Conservation (phyloP, 257 asterid genomes). For the Phtheirospermum japonicum region DNA sequence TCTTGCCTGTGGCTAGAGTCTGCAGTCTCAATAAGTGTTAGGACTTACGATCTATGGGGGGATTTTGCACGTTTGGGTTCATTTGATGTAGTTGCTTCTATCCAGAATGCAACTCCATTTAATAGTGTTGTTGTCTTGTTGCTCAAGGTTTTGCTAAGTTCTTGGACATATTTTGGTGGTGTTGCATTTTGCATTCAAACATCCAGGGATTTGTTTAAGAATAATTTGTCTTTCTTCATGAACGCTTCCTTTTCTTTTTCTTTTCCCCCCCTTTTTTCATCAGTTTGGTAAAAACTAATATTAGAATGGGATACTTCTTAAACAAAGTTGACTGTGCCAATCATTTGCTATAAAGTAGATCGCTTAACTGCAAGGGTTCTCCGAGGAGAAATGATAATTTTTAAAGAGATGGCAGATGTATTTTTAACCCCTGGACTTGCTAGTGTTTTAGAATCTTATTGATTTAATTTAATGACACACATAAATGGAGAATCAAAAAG, state of each 20-base stretch:
- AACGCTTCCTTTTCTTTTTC: not conserved
- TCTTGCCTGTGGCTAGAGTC: not conserved
- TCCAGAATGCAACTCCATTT: conserved; percentile 9
- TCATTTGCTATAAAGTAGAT: conserved; percentile 13
- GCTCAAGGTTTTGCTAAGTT: conserved; percentile 3
- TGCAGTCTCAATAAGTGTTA: not conserved
- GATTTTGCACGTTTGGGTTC: not conserved
- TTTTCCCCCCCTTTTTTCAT: too few relatives aligned
- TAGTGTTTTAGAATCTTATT: conserved; percentile 4
- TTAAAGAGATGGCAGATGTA: conserved; percentile 6
- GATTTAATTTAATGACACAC: not conserved
- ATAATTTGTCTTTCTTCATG: not conserved
- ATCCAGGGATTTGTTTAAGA: conserved; percentile 4
- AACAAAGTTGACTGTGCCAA: not conserved
- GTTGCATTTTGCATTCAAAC: conserved; percentile 6
- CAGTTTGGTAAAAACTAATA: conserved; percentile 10
- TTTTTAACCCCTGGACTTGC: conserved; percentile 21
- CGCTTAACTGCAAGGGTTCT: not conserved
- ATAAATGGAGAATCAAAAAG: not conserved
- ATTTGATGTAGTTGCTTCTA: not conserved
- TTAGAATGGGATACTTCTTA: not conserved
- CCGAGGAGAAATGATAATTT: conserved; percentile 11
- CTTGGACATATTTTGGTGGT: conserved; percentile 8
- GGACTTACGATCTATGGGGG: not conserved
- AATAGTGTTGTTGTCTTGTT: not conserved